These are phyloP conservation scores for Bacterosira constricta DNA, from an alignment of 108 stramenopile species.

Conservation along the genomic window DNA sequence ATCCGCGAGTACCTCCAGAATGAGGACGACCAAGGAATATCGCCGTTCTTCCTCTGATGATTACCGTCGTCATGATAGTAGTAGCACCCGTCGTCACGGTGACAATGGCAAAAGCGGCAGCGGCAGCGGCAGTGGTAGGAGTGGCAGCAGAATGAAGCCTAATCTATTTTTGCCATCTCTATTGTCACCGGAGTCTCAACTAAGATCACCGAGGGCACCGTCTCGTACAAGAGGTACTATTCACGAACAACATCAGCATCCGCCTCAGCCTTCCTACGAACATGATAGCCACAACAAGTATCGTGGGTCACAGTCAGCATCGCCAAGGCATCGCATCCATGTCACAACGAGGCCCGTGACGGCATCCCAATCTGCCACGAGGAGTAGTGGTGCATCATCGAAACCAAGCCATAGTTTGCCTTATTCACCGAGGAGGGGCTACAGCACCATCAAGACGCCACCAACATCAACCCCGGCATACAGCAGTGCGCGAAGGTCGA, in stretches of 20 bases:
- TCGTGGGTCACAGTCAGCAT: neutral
- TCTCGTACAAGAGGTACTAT: too few species aligned
- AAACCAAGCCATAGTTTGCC: slow-evolving; percentile 14
- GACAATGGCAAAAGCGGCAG: too few species aligned
- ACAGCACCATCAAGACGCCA: too few species aligned
- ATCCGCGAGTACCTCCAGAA: too few species aligned
- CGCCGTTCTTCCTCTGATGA: too few species aligned
- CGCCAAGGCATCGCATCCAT: neutral
- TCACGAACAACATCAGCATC: too few species aligned
- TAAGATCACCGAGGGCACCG: too few species aligned
- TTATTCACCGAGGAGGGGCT: slow-evolving; percentile 1
- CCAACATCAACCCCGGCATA: too few species aligned
- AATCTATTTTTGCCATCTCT: slow-evolving; percentile 6
- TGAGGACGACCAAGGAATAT: too few species aligned
- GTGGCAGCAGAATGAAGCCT: neutral
- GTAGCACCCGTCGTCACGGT: neutral
- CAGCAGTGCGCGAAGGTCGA: too few species aligned
- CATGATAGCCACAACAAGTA: too few species aligned
- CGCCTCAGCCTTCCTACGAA: too few species aligned
- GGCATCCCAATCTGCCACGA: neutral
- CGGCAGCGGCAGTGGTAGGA: neutral
- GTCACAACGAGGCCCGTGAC: neutral
- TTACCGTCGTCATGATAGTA: neutral
- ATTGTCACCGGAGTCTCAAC: neutral
- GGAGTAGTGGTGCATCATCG: neutral